Base-by-base conservation (phyloP, 2,329 filamentous ascomycete species). In the Fusarium sulawesiense region DNA sequence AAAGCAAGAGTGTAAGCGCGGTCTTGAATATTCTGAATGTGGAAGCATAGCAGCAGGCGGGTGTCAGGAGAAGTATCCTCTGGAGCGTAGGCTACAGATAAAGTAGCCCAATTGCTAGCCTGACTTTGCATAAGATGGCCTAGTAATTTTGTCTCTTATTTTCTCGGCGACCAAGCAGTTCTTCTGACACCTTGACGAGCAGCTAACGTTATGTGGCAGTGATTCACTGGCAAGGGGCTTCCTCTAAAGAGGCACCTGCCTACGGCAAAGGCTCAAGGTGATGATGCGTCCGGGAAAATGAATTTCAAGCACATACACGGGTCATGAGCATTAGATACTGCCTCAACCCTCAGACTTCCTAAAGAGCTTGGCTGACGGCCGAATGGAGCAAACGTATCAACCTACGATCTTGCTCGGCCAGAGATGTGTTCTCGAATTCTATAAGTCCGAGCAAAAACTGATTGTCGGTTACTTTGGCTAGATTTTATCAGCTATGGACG, bases 151-250 rank as follows among this genome's bases (percentile, higher is more conserved):
- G 13, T 16, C 30, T 32, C 30, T 32, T 14, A 16, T 16, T 32
- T 3, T 32, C 30, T 32, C 30, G 13, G 30, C 7, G 30, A 7
- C 30, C 13, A 3, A 3, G 30, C 7, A 32, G 29, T 30, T 30
- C 29, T 30, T 14, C 29, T 30, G 29, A 7, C 29, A 30, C 29
- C 29, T 30, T 30, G 29, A 14, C 6, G 13, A 30, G 20, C 7
- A 16, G n/a, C 23, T 44, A 21, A 14, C 7, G 20, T 37, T 20
- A 20, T 21, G 3, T 14, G 6, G 32, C 53, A 44, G 54, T 70
- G 67, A 64, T 56, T 64, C 63, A 71, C 58, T 27, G 46, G 14
- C 32, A 32, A 51, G 40, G 16, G 11, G 30, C 5, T 12, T 27
- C 23, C 32, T 41, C 8, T 16, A 21, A 51, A 27, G 18, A 8